Base-by-base conservation (phyloP, 2,329 filamentous ascomycete genomes). In the Colletotrichum sp. region DNA sequence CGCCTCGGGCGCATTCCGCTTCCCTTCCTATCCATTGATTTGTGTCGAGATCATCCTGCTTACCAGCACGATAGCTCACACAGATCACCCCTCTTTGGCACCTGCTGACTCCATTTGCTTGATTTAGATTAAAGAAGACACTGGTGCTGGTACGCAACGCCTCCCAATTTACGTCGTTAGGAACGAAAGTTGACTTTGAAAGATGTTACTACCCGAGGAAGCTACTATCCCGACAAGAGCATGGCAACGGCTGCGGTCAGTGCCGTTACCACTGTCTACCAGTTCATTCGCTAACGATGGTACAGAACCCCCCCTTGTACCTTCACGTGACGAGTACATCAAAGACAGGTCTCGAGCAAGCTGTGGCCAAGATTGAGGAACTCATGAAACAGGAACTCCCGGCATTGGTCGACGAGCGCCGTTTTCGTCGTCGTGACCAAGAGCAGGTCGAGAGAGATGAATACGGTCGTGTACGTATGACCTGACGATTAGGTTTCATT, bases 101-200 rank as follows among this genome's bases (percentile, higher is more conserved):
- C 93, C 92, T 97, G 95, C 96, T 98, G 93, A 98, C 96, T 92
- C 93, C 90, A 88, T 87, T 87, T 93, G 90, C 93, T 91, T 97
- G 93, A 94, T 94, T 82, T 96, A 99, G 97, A 99, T 99, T 83
- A 98, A 98, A 94, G 96, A 98, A 89, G 95, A 98, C 83, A 98
- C 96, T 93, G 97, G 97, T 91, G 96, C 97, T 91, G 97, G 97
- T 99, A 99, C 93, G 96, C 92, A 89, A 87, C 85, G 88, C 87
- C 86, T 88, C 84, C 86, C 85, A 84, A 84, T 85, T 86, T 86
- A 85, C 85, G 81, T 84, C 80, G 84, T 85, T 85, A 87, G 84
- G 87, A 88, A 85, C 85, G 83, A 85, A 91, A 86, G 83, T 91
- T 92, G 88, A 92, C 88, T 85, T 81, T 84, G 86, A 87, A 86